Percentiles rank a stretch among this genome's conserved stretches.
Evolutionary conservation across 176 grass and related monocot genomes (phyloP).

Genomic region (Zizania latifolia): DNA sequence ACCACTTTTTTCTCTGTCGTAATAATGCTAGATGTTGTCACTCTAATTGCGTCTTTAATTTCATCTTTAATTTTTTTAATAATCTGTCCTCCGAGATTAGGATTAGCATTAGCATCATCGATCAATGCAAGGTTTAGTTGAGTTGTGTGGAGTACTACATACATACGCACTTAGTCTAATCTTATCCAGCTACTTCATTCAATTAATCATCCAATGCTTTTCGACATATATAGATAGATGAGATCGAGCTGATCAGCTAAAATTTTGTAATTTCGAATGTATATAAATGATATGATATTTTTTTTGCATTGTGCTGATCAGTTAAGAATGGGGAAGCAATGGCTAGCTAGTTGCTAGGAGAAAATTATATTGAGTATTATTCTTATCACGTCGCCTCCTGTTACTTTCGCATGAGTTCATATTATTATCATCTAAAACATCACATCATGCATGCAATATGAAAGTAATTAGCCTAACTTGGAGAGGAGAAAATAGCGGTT

Average conservation of each 20-base stretch:
- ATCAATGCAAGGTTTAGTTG: background rate
- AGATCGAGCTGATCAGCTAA: too few species aligned
- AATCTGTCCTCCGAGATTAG: background rate
- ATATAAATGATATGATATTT: background rate
- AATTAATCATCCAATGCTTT: background rate
- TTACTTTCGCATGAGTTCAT: slow-evolving; percentile 18
- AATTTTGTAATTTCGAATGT: background rate
- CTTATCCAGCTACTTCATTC: background rate
- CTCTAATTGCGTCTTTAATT: background rate
- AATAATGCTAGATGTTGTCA: background rate
- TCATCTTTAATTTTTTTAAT: background rate
- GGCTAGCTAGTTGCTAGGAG: too few species aligned
- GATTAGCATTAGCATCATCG: too few species aligned
- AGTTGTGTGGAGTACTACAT: background rate
- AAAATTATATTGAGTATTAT: too few species aligned
- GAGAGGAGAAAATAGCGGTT: background rate
- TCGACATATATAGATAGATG: background rate
- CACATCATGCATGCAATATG: slow-evolving; percentile 32
- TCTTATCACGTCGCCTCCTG: slow-evolving; percentile 8
- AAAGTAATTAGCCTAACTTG: slow-evolving; percentile 22
- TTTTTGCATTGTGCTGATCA: slow-evolving; percentile 21
- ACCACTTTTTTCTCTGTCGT: background rate
- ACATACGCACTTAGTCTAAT: background rate
- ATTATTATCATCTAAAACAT: slow-evolving; percentile 34
- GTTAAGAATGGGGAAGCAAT: background rate